phyloP scores from a whole-genome alignment of 2,329 filamentous ascomycete species.

The Bipolaris zeicola region DNA sequence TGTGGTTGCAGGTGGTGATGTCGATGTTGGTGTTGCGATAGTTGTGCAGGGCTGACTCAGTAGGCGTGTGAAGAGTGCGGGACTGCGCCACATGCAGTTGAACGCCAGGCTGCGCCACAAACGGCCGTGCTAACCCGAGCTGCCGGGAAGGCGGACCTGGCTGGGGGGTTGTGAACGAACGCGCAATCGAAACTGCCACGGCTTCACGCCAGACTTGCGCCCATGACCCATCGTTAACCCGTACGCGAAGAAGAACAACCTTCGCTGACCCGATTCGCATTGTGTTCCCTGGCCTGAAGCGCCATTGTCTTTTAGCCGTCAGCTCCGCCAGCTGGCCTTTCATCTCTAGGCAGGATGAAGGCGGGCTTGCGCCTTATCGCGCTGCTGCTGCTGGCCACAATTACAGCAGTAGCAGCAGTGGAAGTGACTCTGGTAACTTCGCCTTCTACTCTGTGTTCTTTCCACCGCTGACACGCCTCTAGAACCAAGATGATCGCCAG shows the following conservation, averaged over 20 bases:
- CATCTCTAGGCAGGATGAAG: slow-evolving; percentile 41
- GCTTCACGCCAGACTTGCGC: slow-evolving; percentile 15
- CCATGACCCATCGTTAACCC: slow-evolving; percentile 3
- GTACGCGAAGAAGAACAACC: not conserved
- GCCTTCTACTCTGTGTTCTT: not conserved
- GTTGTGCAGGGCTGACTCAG: slow-evolving; percentile 17
- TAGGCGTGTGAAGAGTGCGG: slow-evolving; percentile 1
- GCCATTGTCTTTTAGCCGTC: slow-evolving; percentile 9
- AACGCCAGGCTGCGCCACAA: slow-evolving; percentile 21
- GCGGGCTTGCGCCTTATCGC: slow-evolving; percentile 39
- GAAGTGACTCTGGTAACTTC: slow-evolving; percentile 38
- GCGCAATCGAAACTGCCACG: slow-evolving; percentile 26
- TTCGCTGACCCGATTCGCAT: slow-evolving; percentile 1
- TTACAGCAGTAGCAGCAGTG: slow-evolving; percentile 44
- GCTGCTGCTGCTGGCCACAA: slow-evolving; percentile 42
- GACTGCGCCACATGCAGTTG: slow-evolving; percentile 23
- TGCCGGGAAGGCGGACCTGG: slow-evolving; percentile 17
- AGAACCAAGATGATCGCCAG: slow-evolving; percentile 82
- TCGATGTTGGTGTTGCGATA: slow-evolving; percentile 11
- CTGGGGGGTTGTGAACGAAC: slow-evolving; percentile 23
- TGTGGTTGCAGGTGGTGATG: slow-evolving; percentile 5
- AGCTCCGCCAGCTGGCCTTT: slow-evolving; percentile 40
- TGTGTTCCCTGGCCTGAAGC: slow-evolving; percentile 7
- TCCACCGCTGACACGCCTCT: slow-evolving; percentile 1
- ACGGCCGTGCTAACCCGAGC: slow-evolving; percentile 18